phyloP scores from a whole-genome alignment of 352 stramenopile species.

The Sclerospora graminicola region DNA sequence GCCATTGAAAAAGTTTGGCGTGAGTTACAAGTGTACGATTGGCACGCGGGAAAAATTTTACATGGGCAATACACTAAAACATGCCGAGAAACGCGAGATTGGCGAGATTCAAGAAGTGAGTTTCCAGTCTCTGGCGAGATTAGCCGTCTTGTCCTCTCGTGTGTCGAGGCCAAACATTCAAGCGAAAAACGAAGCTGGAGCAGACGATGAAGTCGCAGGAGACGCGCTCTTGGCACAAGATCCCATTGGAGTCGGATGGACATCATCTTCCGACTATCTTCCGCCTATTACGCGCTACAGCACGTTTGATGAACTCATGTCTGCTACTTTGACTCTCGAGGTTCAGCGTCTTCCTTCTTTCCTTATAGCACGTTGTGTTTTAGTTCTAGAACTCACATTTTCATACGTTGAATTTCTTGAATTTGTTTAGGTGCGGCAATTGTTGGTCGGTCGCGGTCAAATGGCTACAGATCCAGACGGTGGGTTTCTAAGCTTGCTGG shows the following conservation, averaged over 20 bases:
- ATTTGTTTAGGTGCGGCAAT: constrained; percentile 71
- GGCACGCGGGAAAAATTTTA: constrained; percentile 82
- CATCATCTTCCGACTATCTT: constrained; percentile 52
- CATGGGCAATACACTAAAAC: constrained; percentile 77
- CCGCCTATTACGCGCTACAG: constrained; percentile 81
- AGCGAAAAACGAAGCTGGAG: constrained; percentile 22
- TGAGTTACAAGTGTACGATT: constrained; percentile 87
- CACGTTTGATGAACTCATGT: constrained; percentile 88
- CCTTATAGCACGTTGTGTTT: too few species aligned
- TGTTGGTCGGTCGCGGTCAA: constrained; percentile 70
- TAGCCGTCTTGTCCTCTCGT: constrained; percentile 75
- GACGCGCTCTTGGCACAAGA: constrained; percentile 68
- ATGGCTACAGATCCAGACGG: constrained; percentile 78
- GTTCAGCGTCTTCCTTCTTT: too few species aligned
- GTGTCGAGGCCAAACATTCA: constrained; percentile 62
- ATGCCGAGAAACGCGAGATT: constrained; percentile 64
- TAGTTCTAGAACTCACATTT: too few species aligned
- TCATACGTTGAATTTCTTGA: too few species aligned
- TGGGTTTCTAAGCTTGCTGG: constrained; percentile 68
- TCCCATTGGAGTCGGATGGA: constrained; percentile 62
- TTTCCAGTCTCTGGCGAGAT: constrained; percentile 73
- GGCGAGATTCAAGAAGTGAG: constrained; percentile 79
- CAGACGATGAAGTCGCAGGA: constrained; percentile 31
- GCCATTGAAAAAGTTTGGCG: constrained; percentile 81
- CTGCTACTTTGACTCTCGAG: constrained; percentile 77